Conservation (phyloP, 1,139 yeast species). For the Blastobotrys malaysiensis region DNA sequence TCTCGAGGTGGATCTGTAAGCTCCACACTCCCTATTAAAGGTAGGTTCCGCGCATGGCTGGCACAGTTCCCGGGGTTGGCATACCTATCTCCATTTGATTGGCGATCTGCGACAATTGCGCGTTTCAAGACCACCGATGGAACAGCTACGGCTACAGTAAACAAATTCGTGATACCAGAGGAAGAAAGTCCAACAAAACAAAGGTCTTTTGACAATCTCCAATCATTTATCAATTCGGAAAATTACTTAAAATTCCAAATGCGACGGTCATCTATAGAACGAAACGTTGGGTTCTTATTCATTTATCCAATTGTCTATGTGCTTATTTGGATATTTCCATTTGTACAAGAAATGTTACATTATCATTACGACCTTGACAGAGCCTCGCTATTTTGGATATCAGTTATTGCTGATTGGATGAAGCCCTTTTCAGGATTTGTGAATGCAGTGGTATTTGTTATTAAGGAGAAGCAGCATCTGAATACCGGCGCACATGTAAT, state of each 20-base stretch:
- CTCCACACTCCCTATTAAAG: background rate
- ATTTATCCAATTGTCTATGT: slow-evolving; percentile 74
- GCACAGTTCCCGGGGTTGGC: slow-evolving; percentile 18
- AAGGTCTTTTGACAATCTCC: slow-evolving; percentile 32
- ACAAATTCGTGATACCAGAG: slow-evolving; percentile 37
- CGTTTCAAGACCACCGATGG: slow-evolving; percentile 10
- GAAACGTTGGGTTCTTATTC: slow-evolving; percentile 70
- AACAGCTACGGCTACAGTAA: slow-evolving; percentile 12
- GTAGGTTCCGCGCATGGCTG: slow-evolving; percentile 5
- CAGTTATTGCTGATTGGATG: slow-evolving; percentile 61
- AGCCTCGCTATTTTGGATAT: slow-evolving; percentile 44
- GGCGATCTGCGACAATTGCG: slow-evolving; percentile 16
- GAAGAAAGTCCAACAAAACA: slow-evolving; percentile 34
- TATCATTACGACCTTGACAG: slow-evolving; percentile 20
- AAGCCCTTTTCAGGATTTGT: slow-evolving; percentile 47
- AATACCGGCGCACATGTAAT: background rate
- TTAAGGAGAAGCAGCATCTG: slow-evolving; percentile 12
- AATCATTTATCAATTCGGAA: slow-evolving; percentile 15
- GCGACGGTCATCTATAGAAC: slow-evolving; percentile 56
- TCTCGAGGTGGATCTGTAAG: background rate
- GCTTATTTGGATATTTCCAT: slow-evolving; percentile 71
- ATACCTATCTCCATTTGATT: slow-evolving; percentile 14
- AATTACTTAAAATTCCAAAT: slow-evolving; percentile 32
- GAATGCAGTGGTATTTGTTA: slow-evolving; percentile 16
- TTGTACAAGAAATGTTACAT: slow-evolving; percentile 35